Conservation (phyloP, 1,139 yeast species). For the Pichia sp. region DNA sequence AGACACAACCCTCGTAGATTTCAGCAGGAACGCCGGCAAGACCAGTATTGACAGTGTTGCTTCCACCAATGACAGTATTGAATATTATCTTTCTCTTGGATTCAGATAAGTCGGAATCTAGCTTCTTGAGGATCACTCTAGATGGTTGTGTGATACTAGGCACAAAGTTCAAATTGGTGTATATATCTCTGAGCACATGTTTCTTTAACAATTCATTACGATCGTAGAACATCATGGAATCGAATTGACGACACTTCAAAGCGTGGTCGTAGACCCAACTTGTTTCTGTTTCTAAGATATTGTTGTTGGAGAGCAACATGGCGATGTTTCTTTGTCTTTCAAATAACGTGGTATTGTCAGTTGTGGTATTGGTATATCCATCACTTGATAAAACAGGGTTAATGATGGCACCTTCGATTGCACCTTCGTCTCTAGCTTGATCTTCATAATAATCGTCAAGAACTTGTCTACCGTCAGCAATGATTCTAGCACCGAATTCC, state of each 20-base stretch:
- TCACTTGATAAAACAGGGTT: constrained; percentile 14
- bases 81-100: constrained; percentile 36
- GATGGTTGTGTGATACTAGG: constrained; percentile 80
- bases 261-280: constrained; percentile 87
- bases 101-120: constrained; percentile 20
- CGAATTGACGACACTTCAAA: constrained; percentile 67
- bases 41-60: constrained; percentile 55
- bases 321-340: constrained; percentile 21
- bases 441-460: constrained; percentile 90
- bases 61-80: constrained; percentile 50
- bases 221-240: constrained; percentile 57
- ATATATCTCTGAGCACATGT: constrained; percentile 59
- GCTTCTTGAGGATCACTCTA: constrained; percentile 36
- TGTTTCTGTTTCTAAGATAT: constrained; percentile 22
- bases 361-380: constrained; percentile 1
- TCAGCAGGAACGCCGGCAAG: constrained; percentile 55
- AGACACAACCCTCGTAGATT: constrained; percentile 56
- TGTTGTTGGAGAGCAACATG: constrained; percentile 7
- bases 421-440: constrained; percentile 67
- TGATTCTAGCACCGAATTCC: constrained; percentile 88
- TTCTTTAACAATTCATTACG: constrained; percentile 62
- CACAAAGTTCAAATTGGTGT: constrained; percentile 73
- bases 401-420: constrained; percentile 59
- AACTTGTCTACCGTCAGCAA: constrained; percentile 77
- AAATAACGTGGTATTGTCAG: constrained; percentile 5